phyloP scores from a whole-genome alignment of 768 basidiomycete genomes.

The Psilocybe cyanescens region DNA sequence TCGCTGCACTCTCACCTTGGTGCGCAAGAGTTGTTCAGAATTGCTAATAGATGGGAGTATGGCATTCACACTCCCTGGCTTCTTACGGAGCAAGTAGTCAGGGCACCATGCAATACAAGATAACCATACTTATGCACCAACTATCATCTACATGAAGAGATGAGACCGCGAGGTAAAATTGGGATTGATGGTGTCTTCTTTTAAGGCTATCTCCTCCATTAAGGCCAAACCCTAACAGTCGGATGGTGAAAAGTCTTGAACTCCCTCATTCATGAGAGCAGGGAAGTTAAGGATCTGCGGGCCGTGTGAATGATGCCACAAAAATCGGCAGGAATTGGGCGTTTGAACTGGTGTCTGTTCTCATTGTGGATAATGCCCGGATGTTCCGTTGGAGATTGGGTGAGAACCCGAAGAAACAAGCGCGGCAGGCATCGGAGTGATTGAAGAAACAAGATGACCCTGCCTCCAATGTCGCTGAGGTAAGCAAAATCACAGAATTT shows the following conservation, averaged over 20 bases:
- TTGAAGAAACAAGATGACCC: conserved; percentile 12
- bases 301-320: background rate
- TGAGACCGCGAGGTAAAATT: conserved; percentile 2
- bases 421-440: conserved; percentile 9
- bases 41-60: background rate
- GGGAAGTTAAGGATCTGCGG: background rate
- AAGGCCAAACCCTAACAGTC: background rate
- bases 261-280: no score
- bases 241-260: background rate
- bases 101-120: background rate
- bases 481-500: conserved; percentile 41
- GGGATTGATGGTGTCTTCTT: background rate
- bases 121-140: background rate
- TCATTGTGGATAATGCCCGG: background rate
- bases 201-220: background rate
- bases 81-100: background rate
- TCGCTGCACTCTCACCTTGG: background rate
- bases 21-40: background rate
- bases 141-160: background rate
- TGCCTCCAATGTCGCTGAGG: conserved; percentile 28
- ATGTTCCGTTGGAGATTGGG: background rate
- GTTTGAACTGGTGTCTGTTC: background rate
- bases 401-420: conserved; percentile 7
- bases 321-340: background rate
- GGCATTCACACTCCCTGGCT: background rate